Base-by-base conservation (phyloP, 257 asterid species). In the Fraxinus quadrangulata region DNA sequence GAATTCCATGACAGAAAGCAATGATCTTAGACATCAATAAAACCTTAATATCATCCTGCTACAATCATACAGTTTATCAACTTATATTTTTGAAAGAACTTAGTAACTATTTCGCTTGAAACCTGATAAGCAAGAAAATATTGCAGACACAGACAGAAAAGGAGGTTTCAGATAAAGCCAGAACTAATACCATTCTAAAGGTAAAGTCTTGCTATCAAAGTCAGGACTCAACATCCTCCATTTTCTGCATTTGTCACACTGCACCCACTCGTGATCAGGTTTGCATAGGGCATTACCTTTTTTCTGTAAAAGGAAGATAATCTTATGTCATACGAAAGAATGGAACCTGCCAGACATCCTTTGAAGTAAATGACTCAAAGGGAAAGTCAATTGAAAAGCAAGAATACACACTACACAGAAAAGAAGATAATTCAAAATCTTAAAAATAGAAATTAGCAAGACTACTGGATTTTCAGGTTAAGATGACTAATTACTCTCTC, bases 261-360 rank as follows among this genome's bases (percentile, higher is more conserved):
- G 96, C 75, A 92, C 95, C 97, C 97, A 92, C 39, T 92, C 96
- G 47, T 88, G 73, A 81, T 92, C 97, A 33, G 96, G 95, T 78
- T 89, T 91, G 74, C 72, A 77, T 28, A 74, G 69, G 45, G 88
- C 81, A 72, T 72, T 83, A 34, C 88, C 83, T 79, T 73, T 89
- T 71, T 72, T 79, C 97, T 92, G 87, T 77, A 79, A 39, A 51
- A 83, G 66, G 31, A 75, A 78, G 66, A 77, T 70, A 81, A 75
- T 73, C 24, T 45, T 72, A 70, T 76, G 49, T 82, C 47, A 77
- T 69, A 47, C 10, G 56, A 73, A 67, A 75, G 36, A 65, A 63
- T 14, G 47, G 59, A 79, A 82, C 37, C 76, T 45, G n/a, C 59
- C 59, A 14, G 21, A 47, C 7, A 47, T 47, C 59, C 21, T 47